A percentile compares a stretch with the other conserved stretches of the same genome.
phyloP scores from a whole-genome alignment of 306 rosid genomes.

The Pterocarpus santalinus region DNA sequence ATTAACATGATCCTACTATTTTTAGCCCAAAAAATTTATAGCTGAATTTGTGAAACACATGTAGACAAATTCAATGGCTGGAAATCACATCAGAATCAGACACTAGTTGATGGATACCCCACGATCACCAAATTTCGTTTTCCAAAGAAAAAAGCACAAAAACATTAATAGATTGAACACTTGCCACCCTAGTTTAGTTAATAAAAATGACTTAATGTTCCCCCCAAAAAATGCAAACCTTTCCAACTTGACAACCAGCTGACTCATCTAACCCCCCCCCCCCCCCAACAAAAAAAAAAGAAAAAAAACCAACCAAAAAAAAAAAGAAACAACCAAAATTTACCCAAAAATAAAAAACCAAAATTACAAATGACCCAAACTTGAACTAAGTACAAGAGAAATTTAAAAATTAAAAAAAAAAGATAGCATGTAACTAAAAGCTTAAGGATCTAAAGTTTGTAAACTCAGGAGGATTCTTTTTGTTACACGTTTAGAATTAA shows the following conservation, averaged over 20 bases:
- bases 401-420: neutral
- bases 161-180: slow-evolving; percentile 6
- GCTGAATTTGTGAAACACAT: slow-evolving; percentile 18
- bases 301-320: neutral
- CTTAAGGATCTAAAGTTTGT: slow-evolving; percentile 33
- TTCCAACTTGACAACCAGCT: slow-evolving; percentile 21
- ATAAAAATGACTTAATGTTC: neutral
- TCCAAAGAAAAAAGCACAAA: neutral
- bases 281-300: neutral
- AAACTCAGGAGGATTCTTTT: neutral
- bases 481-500: neutral
- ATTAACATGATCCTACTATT: slow-evolving; percentile 5
- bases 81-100: slow-evolving; percentile 29
- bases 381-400: neutral
- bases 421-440: neutral
- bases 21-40: neutral
- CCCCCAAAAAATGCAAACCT: neutral
- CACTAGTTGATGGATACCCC: neutral
- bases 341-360: neutral
- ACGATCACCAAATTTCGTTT: slow-evolving; percentile 6
- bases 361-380: slow-evolving; percentile 1
- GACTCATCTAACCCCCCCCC: neutral
- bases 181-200: slow-evolving; percentile 3
- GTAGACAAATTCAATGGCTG: slow-evolving; percentile 5
- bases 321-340: neutral